These are phyloP conservation scores for Tetradesmus lagerheimii DNA, from an alignment of 139 green algal species.

Conservation along the genomic window DNA sequence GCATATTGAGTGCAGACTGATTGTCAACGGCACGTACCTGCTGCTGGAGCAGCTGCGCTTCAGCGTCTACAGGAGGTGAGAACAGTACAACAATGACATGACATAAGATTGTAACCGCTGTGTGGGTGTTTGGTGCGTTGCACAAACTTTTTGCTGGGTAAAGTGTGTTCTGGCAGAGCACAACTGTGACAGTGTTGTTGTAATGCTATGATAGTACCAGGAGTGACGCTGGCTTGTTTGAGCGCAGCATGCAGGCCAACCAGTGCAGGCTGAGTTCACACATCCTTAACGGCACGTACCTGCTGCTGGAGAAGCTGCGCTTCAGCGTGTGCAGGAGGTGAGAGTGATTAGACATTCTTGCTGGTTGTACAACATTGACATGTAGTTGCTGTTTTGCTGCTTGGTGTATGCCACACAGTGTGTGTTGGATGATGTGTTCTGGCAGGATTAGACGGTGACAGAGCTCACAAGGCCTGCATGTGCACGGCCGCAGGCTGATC, in stretches of 20 bases:
- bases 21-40: constrained; percentile 38
- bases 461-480: too few species aligned
- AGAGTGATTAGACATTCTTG: neutral
- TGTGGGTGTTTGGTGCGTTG: too few species aligned
- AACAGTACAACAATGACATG: neutral
- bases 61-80: constrained; percentile 31
- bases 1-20: neutral
- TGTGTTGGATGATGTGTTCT: neutral
- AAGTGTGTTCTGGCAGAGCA: too few species aligned
- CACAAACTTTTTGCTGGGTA: too few species aligned
- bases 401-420: neutral
- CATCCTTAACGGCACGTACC: constrained; percentile 37
- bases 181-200: too few species aligned
- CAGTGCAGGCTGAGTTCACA: constrained; percentile 9
- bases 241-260: neutral
- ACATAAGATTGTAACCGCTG: too few species aligned
- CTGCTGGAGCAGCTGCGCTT: constrained; percentile 40
- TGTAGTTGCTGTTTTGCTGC: neutral
- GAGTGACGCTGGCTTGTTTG: too few species aligned
- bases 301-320: constrained; percentile 29
- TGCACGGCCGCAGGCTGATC: too few species aligned
- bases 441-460: too few species aligned
- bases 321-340: constrained; percentile 29
- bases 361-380: neutral
- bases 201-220: too few species aligned